A percentile compares a stretch with the other conserved stretches of the same genome.
These are phyloP conservation scores for Fomes fomentarius DNA, from an alignment of 1,284 basidiomycete species.

Conservation along the genomic window DNA sequence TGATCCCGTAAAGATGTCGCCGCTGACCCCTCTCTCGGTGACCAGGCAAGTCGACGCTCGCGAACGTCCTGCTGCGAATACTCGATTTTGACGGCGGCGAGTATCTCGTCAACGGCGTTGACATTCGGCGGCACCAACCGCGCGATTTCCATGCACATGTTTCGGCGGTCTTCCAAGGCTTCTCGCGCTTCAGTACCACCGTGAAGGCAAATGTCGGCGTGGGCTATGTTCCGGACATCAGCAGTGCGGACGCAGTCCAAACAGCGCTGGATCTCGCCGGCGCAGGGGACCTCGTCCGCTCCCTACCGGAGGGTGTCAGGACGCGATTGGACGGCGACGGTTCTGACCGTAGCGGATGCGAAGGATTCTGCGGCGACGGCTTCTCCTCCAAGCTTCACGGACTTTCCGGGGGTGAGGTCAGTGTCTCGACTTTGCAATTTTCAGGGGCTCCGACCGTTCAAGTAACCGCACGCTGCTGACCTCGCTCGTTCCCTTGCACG, in stretches of 20 bases:
- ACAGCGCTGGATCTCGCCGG: conserved; percentile 68
- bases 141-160: conserved; percentile 71
- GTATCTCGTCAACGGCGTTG: conserved; percentile 67
- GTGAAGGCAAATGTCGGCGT: conserved; percentile 80
- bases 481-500: too few species aligned
- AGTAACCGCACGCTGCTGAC: background rate
- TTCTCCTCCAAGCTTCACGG: conserved; percentile 51
- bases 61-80: conserved; percentile 77
- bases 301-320: conserved; percentile 66
- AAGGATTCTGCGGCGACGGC: conserved; percentile 31
- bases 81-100: conserved; percentile 70
- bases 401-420: conserved; percentile 78
- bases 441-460: conserved; percentile 3
- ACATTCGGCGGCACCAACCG: conserved; percentile 65
- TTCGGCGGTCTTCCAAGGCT: conserved; percentile 83
- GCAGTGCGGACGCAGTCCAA: conserved; percentile 53
- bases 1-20: background rate
- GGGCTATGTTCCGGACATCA: conserved; percentile 64
- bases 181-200: conserved; percentile 75
- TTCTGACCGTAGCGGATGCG: conserved; percentile 55
- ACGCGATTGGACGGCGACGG: conserved; percentile 67
- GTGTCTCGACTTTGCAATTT: conserved; percentile 16
- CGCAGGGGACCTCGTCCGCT: conserved; percentile 61
- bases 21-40: too few species aligned
- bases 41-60: conserved; percentile 80